phyloP scores from a whole-genome alignment of 78 protist genomes.

The Bigelowiella natans region DNA sequence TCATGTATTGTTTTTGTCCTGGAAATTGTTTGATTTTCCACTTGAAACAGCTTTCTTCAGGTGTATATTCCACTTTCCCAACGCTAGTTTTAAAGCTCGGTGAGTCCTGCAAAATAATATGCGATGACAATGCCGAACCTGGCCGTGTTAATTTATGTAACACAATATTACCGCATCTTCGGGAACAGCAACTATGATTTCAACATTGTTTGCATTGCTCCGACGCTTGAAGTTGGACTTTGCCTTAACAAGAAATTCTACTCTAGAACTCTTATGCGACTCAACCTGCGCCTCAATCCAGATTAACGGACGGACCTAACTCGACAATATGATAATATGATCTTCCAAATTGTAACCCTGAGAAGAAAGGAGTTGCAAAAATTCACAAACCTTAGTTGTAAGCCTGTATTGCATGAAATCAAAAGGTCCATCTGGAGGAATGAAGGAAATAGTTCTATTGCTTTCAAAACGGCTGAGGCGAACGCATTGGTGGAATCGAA shows the following conservation, averaged over 20 bases:
- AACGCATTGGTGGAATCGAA: constrained; percentile 93
- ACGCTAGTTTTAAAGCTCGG: constrained; percentile 68
- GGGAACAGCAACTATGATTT: constrained; percentile 89
- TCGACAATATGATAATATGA: not conserved
- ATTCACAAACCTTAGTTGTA: constrained; percentile 56
- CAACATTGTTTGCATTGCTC: constrained; percentile 84
- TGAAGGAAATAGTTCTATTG: constrained; percentile 92
- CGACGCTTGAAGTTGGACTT: constrained; percentile 73
- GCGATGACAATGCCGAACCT: not conserved
- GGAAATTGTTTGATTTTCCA: constrained; percentile 92
- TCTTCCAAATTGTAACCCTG: no score
- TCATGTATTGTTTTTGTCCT: not conserved
- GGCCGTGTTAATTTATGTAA: not conserved
- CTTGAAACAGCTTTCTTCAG: constrained; percentile 73
- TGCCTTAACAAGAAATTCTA: not conserved
- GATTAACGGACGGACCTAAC: constrained; percentile 78
- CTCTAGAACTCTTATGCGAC: not conserved
- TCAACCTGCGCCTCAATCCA: constrained; percentile 59
- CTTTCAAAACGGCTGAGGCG: constrained; percentile 81
- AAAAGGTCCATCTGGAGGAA: constrained; percentile 98
- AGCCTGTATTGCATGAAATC: constrained; percentile 95
- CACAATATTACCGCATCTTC: constrained; percentile 70
- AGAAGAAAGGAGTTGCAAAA: no score
- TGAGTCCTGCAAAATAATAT: constrained; percentile 43
- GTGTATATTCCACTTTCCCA: constrained; percentile 62